Evolutionary conservation across 495 filamentous ascomycete species (phyloP), one percentile per base, ranked within the genome.

Genomic region (Poronia punctata): DNA sequence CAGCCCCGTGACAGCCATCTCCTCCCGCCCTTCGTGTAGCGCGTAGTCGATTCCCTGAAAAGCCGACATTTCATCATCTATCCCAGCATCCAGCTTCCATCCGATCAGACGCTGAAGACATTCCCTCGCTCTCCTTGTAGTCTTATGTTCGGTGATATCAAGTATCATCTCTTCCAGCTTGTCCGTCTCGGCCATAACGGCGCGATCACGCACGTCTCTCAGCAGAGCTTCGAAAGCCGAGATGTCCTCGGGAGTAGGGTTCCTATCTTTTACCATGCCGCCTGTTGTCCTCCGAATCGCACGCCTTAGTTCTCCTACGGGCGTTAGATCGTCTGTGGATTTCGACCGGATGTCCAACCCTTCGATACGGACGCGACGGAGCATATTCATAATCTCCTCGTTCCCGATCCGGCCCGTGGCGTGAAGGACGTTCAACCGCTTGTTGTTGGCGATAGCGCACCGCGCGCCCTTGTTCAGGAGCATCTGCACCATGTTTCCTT

Each of bases 261-360:
- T 29, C 14, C 36, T 7, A 14, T 39, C 24, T 18, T 39, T 39
- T 6, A 39, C 36, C 7, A 28, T 39, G 5, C 20, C 14, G n/a
- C n/a, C n/a, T 7, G 24, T 15, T 5, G 15, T 14, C 7, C 20
- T 27, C 1, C 14, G 5, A 14, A 29, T 39, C 12, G 14, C 23
- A 17, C 14, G 23, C 24, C 36, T 1, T 3, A 39, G 21, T 27
- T 39, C 7, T 2, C 6, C 36, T 15, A 39, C 30, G 24, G 36
- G 36, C 23, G 36, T 39, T 10, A 39, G n/a, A 4, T 27, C 36
- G 23, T 28, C 14, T 3, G 7, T 7, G 3, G 36, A 5, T 27
- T 7, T n/a, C 14, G 36, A 12, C 36, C 36, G n/a, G 23, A 39
- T 11, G 24, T 39, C 36, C 12, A 18, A 27, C 7, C 12, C 24